Base-by-base conservation (phyloP, 2,329 filamentous ascomycete genomes). In the Lachnellula subtilissima region DNA sequence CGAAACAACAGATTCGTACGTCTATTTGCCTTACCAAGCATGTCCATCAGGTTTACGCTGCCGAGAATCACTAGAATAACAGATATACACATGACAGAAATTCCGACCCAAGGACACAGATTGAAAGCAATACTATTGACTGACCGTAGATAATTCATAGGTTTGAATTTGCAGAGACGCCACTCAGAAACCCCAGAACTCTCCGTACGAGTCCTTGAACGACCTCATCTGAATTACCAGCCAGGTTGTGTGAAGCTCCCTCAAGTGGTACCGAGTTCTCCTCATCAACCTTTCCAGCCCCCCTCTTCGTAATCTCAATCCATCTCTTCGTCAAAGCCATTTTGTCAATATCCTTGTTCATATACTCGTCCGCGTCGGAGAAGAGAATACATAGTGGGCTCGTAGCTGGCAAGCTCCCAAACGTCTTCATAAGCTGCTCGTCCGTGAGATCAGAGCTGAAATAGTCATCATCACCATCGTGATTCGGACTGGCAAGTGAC, bases 381-480 rank as follows among this genome's bases (percentile, higher is more conserved):
- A 75, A 74, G 35, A 85, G 50, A 8, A 84, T 75, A 63, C 78
- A 71, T 1, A 84, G 48, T 5, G 74, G 72, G n/a, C 72, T 73
- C 12, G 54, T 64, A 3, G 71, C 59, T 8, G 69, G 72, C 9
- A 83, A 63, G 45, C 60, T 71, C 0, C 85, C 86, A 72, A 88
- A 89, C 0, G 81, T 84, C 23, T 68, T 67, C 54, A 68, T 63
- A 37, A 88, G 67, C 28, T 75, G 70, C 52, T 76, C 71, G 43
- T 83, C 79, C 0, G 64, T 67, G 35, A 88, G 70, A 70, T 89
- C 86, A 9, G 78, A 81, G 53, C 81, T 85, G 71, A 89, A 89
- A 61, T 84, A 82, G 67, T 89, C 86, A 68, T 89, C 86, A 48
- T 81, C 80, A 3, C 80, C 81, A 28, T 77, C 77, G 50, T 76